A percentile compares a stretch with the other conserved stretches of the same genome.
phyloP scores from a whole-genome alignment of 164 flowering plant species.

The Kingdonia uniflora region DNA sequence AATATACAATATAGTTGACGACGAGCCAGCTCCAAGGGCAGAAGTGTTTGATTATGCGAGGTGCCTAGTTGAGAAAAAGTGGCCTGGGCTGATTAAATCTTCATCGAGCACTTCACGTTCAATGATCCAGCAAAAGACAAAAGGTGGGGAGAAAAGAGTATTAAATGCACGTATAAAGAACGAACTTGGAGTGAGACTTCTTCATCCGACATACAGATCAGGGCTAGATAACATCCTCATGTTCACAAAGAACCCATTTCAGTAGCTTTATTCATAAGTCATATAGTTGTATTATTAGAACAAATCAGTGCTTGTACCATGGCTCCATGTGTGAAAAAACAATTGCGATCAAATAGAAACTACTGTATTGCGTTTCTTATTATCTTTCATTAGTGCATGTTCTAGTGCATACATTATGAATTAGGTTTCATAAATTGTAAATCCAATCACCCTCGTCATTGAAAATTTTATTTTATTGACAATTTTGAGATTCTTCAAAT shows the following conservation, averaged over 20 bases:
- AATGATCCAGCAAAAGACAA: not conserved
- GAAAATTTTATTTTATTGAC: too few species aligned
- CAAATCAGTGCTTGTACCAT: too few species aligned
- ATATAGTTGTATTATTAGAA: too few species aligned
- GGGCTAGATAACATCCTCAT: constrained; percentile 58
- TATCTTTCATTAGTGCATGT: too few species aligned
- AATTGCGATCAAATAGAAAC: too few species aligned
- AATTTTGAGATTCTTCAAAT: too few species aligned
- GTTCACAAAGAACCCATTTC: constrained; percentile 25
- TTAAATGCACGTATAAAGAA: constrained; percentile 61
- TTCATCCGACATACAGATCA: constrained; percentile 62
- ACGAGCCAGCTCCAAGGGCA: constrained; percentile 68
- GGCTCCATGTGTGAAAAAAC: too few species aligned
- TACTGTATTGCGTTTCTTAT: too few species aligned
- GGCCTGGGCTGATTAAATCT: constrained; percentile 35
- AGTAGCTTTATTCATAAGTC: constrained; percentile 4
- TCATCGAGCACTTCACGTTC: constrained; percentile 6
- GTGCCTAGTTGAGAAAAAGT: constrained; percentile 39
- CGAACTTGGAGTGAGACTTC: constrained; percentile 57
- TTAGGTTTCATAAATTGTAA: too few species aligned
- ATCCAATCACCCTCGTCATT: too few species aligned
- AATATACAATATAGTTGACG: constrained; percentile 76
- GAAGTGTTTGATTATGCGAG: constrained; percentile 70
- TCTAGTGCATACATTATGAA: too few species aligned
- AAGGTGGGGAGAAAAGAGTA: constrained; percentile 54